Evolutionary conservation across 495 filamentous ascomycete genomes (phyloP).

Genomic region (Tuber microsphaerosporum): DNA sequence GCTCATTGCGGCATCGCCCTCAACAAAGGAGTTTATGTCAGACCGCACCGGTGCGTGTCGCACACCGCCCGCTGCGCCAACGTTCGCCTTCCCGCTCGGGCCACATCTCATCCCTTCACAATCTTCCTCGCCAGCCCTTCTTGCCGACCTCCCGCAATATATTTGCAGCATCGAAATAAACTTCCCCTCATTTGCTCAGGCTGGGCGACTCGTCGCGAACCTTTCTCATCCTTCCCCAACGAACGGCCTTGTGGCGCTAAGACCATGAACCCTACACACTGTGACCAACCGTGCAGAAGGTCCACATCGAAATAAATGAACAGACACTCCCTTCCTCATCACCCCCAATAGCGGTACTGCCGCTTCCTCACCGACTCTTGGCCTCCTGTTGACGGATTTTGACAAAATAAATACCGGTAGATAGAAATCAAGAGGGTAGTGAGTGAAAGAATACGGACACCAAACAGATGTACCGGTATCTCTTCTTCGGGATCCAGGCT

Average conservation of each 20-base stretch:
- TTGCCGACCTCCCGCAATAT: background rate
- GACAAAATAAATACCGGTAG: constrained; percentile 23
- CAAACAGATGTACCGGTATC: constrained; percentile 22
- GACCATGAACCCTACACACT: constrained; percentile 20
- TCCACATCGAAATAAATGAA: background rate
- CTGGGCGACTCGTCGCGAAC: background rate
- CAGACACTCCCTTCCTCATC: constrained; percentile 14
- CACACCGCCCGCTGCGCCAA: constrained; percentile 21
- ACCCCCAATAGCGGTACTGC: constrained; percentile 9
- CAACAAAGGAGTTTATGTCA: constrained; percentile 11
- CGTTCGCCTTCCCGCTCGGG: constrained; percentile 24
- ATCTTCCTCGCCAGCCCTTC: constrained; percentile 12
- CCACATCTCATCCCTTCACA: constrained; percentile 30
- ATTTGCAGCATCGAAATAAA: background rate
- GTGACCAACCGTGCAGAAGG: background rate
- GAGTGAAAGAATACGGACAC: constrained; percentile 12
- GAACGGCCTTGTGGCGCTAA: constrained; percentile 8
- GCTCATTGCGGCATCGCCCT: background rate
- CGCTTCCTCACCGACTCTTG: constrained; percentile 4
- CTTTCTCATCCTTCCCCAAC: background rate
- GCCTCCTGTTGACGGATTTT: background rate
- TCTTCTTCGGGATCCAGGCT: constrained; percentile 33
- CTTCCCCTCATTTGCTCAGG: background rate
- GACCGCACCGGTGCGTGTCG: background rate
- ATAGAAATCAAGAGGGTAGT: constrained; percentile 16